phyloP scores from a whole-genome alignment of 805 yeast genomes.

The Blastobotrys robertii region DNA sequence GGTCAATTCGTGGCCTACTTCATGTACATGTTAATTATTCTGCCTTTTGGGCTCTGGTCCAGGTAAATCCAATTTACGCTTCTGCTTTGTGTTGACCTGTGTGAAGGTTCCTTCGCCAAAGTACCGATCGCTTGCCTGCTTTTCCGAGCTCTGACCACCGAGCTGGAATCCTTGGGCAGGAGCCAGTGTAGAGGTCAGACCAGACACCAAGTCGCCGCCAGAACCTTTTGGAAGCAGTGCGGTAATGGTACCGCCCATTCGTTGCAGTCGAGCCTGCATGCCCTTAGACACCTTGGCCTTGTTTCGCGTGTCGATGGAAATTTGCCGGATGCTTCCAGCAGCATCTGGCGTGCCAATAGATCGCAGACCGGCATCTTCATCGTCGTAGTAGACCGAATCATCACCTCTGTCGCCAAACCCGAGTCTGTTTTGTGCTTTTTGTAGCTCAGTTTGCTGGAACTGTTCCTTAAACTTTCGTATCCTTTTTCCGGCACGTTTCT shows the following conservation, averaged over 20 bases:
- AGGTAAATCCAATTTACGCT: conserved; percentile 1
- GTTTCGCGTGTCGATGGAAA: conserved; percentile 24
- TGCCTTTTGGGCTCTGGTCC: conserved; percentile 3
- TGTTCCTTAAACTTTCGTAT: conserved; percentile 73
- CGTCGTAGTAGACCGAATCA: conserved; percentile 58
- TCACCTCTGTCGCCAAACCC: conserved; percentile 72
- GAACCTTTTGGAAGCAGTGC: not conserved
- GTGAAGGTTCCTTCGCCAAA: conserved; percentile 20
- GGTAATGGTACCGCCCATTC: not conserved
- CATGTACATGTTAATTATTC: not conserved
- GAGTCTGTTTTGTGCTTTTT: conserved; percentile 77
- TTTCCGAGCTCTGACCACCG: conserved; percentile 15
- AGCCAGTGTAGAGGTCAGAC: conserved; percentile 10
- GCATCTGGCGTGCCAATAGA: conserved; percentile 40
- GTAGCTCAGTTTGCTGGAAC: conserved; percentile 68
- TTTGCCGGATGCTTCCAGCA: conserved; percentile 15
- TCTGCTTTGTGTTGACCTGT: not conserved
- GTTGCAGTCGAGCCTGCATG: conserved; percentile 38
- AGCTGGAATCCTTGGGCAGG: conserved; percentile 21
- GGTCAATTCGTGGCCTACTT: too few species aligned
- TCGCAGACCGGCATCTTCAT: conserved; percentile 48
- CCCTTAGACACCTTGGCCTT: conserved; percentile 52
- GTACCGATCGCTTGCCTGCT: conserved; percentile 16
- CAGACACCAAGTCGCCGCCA: too few species aligned
- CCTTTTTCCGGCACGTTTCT: conserved; percentile 79